Evolutionary conservation across 805 yeast genomes (phyloP).

Genomic region (Vanderwaltozyma tropicalis): DNA sequence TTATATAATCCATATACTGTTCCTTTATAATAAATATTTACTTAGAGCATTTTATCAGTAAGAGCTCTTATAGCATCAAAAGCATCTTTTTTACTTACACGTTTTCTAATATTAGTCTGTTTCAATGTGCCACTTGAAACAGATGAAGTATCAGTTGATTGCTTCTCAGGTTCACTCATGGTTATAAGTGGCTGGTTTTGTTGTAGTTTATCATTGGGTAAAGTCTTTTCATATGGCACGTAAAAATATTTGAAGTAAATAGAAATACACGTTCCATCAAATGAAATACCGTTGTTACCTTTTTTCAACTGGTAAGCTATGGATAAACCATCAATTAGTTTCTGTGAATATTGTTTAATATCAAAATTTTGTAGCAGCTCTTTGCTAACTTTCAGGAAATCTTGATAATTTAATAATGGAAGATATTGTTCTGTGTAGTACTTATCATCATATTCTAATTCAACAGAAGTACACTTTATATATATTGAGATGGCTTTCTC

Average conservation of each 20-base stretch:
- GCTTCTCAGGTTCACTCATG: background rate
- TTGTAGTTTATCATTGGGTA: background rate
- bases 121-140: conserved; percentile 4
- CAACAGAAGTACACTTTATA: conserved; percentile 11
- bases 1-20: background rate
- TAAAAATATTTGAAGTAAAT: conserved; percentile 24
- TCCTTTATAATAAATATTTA: background rate
- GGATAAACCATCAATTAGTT: conserved; percentile 15
- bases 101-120: conserved; percentile 13
- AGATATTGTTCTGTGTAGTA: conserved; percentile 19
- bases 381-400: conserved; percentile 16
- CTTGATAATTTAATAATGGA: conserved; percentile 19
- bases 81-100: conserved; percentile 28
- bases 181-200: background rate
- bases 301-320: conserved; percentile 24
- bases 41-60: conserved; percentile 15
- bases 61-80: conserved; percentile 22
- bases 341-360: conserved; percentile 8
- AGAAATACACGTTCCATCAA: conserved; percentile 24
- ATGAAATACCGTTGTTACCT: conserved; percentile 25
- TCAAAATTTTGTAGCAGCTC: conserved; percentile 13
- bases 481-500: conserved; percentile 20
- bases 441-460: conserved; percentile 18
- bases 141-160: background rate
- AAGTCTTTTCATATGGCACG: conserved; percentile 11